Evolutionary conservation across 2,329 filamentous ascomycete species (phyloP), one percentile per base, ranked within the genome.

Genomic region (Botrytis tulipae): DNA sequence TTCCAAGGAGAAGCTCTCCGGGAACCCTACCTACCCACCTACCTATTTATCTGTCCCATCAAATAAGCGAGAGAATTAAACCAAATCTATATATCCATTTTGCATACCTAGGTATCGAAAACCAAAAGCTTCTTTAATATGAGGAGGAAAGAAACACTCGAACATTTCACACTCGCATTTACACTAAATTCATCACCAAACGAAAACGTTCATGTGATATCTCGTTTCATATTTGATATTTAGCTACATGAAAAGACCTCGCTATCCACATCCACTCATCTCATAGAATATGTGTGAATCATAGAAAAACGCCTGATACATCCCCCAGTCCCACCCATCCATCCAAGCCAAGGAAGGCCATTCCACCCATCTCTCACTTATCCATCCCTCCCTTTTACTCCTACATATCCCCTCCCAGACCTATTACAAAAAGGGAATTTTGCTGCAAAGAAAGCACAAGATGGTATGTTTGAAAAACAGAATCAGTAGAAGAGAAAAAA

Each of bases 321-420:
- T 57, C 48, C 35, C 18, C n/a, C 35, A 42, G 40, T 59, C 66
- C 66, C 29, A 54, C 35, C 65, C 48, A 68, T 25, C n/a, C 66
- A 57, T 18, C 51, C 51, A 57, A 29, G 5, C 66, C 29, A 32
- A 57, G 48, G 51, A 32, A 57, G 48, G 51, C 51, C 37, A 69
- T 69, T 44, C 51, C 66, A 25, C 48, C 48, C 5, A 32, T 32
- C 66, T 69, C 35, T 69, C 66, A 57, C 48, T 57, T 12, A 25
- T 57, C 66, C 66, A 57, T 69, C n/a, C 66, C n/a, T 40, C 48
- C 66, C 14, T 57, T 69, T 57, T 69, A 69, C 66, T 69, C 66
- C 66, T 69, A 57, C 48, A 69, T 57, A 57, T 32, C 37, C 44
- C 66, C 65, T 7, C 29, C 66, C 48, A n/a, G 54, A 42, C 48